Evolutionary conservation across 148 eudicot genomes (phyloP).

Genomic region (Bassia scoparia): DNA sequence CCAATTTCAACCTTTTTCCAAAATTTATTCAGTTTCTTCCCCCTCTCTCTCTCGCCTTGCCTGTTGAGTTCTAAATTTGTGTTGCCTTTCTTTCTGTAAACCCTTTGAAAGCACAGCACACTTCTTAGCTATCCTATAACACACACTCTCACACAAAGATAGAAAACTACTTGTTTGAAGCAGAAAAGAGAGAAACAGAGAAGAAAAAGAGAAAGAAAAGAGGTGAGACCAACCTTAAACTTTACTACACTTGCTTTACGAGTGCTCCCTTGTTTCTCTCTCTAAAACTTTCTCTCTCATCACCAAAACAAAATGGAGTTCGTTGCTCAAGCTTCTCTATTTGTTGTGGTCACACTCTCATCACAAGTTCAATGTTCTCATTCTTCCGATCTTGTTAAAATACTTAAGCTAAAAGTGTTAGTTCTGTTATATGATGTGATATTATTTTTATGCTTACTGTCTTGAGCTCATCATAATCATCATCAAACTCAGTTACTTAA

Average conservation of each 20-base stretch:
- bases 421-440: not conserved
- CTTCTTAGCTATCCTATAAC: too few species aligned
- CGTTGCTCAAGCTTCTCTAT: constrained; percentile 59
- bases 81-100: constrained; percentile 1
- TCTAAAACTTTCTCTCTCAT: not conserved
- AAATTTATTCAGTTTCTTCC: not conserved
- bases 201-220: not conserved
- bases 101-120: constrained; percentile 6
- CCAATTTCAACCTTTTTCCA: not conserved
- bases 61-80: not conserved
- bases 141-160: constrained; percentile 2
- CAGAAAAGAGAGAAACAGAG: not conserved
- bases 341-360: constrained; percentile 51
- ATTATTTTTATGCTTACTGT: not conserved
- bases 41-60: constrained; percentile 4
- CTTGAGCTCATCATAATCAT: constrained; percentile 4
- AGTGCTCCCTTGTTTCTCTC: constrained; percentile 6
- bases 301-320: constrained; percentile 40
- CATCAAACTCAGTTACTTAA: not conserved
- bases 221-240: constrained; percentile 20
- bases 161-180: not conserved
- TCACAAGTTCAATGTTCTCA: constrained; percentile 39
- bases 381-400: constrained; percentile 56
- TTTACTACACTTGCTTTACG: constrained; percentile 13
- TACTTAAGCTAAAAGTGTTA: not conserved